Percentiles rank a stretch among this genome's conserved stretches.
phyloP scores from a whole-genome alignment of 2,329 filamentous ascomycete species.

The Aspergillus hiratsukae region DNA sequence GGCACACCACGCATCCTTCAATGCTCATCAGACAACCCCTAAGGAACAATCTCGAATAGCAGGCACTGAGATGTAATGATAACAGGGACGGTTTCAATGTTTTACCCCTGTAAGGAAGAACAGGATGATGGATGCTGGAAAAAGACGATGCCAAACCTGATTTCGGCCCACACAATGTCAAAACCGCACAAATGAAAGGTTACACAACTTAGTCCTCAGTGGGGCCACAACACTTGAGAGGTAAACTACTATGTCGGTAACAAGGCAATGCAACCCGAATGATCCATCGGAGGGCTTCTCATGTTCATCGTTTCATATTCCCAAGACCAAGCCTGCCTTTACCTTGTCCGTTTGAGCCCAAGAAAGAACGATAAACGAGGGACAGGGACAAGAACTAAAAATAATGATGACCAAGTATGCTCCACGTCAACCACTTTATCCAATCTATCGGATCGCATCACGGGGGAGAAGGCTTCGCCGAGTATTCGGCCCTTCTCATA shows the following conservation, averaged over 20 bases:
- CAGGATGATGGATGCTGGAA: background rate
- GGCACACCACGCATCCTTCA: background rate
- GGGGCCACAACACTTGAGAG: background rate
- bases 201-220: background rate
- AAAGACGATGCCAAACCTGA: background rate
- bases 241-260: background rate
- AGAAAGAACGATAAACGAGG: background rate
- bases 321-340: background rate
- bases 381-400: background rate
- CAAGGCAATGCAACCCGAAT: background rate
- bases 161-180: background rate
- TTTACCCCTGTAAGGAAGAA: background rate
- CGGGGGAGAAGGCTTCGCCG: conserved; percentile 24
- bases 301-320: background rate
- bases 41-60: background rate
- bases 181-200: background rate
- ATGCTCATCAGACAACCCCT: background rate
- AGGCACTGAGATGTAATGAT: background rate
- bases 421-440: conserved; percentile 1
- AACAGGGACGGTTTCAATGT: background rate
- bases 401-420: background rate
- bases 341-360: background rate
- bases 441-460: conserved; percentile 18
- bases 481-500: conserved; percentile 65
- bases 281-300: background rate